Evolutionary conservation across 108 stramenopile species (phyloP).

Genomic region (Tribonema minus): DNA sequence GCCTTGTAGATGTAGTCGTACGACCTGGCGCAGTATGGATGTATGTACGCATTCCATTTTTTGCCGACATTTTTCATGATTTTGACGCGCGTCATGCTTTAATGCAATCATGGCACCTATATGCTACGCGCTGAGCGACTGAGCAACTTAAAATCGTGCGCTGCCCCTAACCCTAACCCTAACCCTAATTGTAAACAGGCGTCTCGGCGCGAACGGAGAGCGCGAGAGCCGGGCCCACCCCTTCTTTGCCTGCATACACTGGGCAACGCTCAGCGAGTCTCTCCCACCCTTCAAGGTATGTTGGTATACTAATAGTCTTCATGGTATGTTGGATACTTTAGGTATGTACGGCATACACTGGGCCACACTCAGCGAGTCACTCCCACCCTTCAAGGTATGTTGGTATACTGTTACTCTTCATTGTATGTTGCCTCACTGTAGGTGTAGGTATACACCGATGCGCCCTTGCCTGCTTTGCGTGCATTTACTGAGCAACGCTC

Average conservation of each 20-base stretch:
- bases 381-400: background rate
- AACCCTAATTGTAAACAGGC: no score
- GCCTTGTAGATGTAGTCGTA: no score
- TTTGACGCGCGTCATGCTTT: background rate
- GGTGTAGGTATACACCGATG: no score
- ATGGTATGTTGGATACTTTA: no score
- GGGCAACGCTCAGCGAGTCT: background rate
- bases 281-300: background rate
- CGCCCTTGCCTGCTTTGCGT: background rate
- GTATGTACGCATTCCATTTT: background rate
- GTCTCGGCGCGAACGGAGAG: background rate
- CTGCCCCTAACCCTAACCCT: no score
- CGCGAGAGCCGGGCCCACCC: background rate
- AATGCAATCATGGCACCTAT: background rate
- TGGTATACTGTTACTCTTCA: no score
- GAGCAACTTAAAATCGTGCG: no score
- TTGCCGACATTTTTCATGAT: background rate
- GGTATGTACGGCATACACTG: background rate
- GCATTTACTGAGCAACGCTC: background rate
- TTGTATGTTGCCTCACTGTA: no score
- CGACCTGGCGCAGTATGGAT: background rate
- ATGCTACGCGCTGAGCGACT: background rate
- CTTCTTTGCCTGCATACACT: background rate
- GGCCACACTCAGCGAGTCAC: background rate
- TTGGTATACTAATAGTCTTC: no score